Evolutionary conservation across 139 green algal species (phyloP).

Genomic region (Edaphochlamys debaryana): DNA sequence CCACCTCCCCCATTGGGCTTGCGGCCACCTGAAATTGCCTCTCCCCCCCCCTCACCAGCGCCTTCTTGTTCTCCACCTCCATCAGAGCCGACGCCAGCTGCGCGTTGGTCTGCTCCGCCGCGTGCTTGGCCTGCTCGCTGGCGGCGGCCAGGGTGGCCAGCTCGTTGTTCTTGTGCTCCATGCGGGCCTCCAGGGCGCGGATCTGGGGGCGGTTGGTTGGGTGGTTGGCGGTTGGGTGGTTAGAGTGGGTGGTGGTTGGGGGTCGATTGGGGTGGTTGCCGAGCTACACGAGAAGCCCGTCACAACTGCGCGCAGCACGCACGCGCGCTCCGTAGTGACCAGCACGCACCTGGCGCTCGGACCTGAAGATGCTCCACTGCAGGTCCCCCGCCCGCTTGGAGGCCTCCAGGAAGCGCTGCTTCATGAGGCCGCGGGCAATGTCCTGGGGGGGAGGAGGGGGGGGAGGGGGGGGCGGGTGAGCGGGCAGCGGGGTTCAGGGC

Average conservation of each 20-base stretch:
- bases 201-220: not conserved
- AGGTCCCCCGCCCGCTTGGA: conserved; percentile 32
- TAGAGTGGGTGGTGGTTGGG: too few species aligned
- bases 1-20: too few species aligned
- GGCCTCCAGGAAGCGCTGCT: conserved; percentile 20
- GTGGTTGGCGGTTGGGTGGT: too few species aligned
- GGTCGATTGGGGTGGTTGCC: too few species aligned
- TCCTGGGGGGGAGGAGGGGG: not conserved
- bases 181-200: conserved; percentile 40
- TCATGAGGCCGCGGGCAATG: conserved; percentile 9
- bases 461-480: not conserved
- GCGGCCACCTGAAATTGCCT: too few species aligned
- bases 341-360: conserved; percentile 24
- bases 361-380: conserved; percentile 37
- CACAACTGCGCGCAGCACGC: too few species aligned
- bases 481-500: too few species aligned
- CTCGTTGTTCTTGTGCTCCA: conserved; percentile 26
- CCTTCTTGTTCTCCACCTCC: conserved; percentile 34
- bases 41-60: conserved; percentile 28
- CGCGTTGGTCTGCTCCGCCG: not conserved
- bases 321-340: too few species aligned
- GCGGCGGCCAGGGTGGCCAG: not conserved
- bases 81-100: conserved; percentile 11
- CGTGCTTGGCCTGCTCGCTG: not conserved
- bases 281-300: too few species aligned